phyloP scores from a whole-genome alignment of 176 grass and related monocot species.

The Carex littledalei region DNA sequence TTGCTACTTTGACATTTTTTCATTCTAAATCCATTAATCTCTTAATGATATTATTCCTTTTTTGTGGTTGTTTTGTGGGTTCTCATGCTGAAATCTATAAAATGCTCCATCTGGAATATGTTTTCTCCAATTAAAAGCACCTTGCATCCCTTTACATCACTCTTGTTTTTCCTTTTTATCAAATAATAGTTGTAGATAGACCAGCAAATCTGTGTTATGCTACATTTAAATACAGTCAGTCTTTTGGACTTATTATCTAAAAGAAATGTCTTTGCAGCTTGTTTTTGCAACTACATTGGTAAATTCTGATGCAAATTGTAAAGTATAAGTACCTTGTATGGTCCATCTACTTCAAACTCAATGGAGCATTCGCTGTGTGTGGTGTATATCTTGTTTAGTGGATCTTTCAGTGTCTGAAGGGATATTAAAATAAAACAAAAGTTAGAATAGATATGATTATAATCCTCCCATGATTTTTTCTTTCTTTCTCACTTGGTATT shows the following conservation, averaged over 20 bases:
- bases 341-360: constrained; percentile 96
- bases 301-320: not conserved
- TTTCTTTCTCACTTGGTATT: constrained; percentile 80
- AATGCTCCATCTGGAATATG: not conserved
- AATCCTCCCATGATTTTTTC: not conserved
- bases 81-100: not conserved
- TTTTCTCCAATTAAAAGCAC: not conserved
- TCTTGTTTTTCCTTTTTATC: not conserved
- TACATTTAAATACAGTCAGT: not conserved
- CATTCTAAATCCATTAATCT: not conserved
- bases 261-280: not conserved
- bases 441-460: not conserved
- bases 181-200: not conserved
- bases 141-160: not conserved
- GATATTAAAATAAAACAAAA: constrained; percentile 22
- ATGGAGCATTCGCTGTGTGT: constrained; percentile 96
- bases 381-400: constrained; percentile 71
- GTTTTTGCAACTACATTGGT: not conserved
- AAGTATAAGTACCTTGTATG: constrained; percentile 63
- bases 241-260: not conserved
- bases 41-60: not conserved
- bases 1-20: not conserved
- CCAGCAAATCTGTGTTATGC: not conserved
- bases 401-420: constrained; percentile 65
- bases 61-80: not conserved